Evolutionary conservation across 768 basidiomycete genomes (phyloP), one percentile per base, ranked within the genome.

Genomic region (Mycena amicta): DNA sequence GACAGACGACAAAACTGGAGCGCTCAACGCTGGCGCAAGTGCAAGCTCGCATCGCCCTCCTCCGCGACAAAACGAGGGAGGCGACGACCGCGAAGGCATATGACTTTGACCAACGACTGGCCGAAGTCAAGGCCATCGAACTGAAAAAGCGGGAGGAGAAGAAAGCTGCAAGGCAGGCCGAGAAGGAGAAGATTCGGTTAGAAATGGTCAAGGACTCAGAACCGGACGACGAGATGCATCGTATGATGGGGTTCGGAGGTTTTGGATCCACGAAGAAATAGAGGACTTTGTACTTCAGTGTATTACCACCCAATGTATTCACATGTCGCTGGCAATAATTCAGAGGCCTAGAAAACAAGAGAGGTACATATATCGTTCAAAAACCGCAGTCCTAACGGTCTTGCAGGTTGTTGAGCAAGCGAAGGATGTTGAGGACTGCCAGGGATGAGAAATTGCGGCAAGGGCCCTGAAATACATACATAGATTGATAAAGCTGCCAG

Each of bases 21-120:
- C 85, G 95, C 18, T 98, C 97, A 2, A 95, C 95, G 0, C 75
- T 98, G 18, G 87, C 88, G 63, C 93, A 99, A 75, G 97, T 99
- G 52, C 91, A 93, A 45, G 88, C 88, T 4, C 87, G 91, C 59
- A 98, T 99, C 73, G 92, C 92, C 0, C 77, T 83, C 33, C 77
- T 99, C 28, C 87, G 96, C 15, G 94, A 92, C 71, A 88, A 87
- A 72, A 95, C 95, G 2, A 89, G 87, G 60, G 87, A 90, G 40
- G 87, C 88, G 6, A 86, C 93, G 0, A 79, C 83, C 26, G 89
- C 92, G 0, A 97, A 97, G 70, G 84, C 88, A n/a, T 99, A 85
- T 68, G 96, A 99, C 75, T 99, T 99, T 75, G 89, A 95, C 67
- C 77, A 90, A 68, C 90, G 97, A 26, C 74, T 98, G 13, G 85